Evolutionary conservation across 495 filamentous ascomycete species (phyloP).

Genomic region (Xanthoparmelia taractica): DNA sequence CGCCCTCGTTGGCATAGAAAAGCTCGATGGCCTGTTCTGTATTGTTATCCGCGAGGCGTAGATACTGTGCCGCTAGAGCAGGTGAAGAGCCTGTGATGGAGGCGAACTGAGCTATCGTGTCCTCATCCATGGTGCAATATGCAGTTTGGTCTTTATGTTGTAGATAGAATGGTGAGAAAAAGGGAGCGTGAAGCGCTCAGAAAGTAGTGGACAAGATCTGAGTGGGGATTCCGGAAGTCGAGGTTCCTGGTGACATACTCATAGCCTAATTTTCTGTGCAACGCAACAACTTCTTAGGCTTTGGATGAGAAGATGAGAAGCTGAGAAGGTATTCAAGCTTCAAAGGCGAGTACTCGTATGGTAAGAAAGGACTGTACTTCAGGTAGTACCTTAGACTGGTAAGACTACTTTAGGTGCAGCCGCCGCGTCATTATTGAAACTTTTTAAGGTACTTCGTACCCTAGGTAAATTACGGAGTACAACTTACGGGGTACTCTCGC

Average conservation of each 20-base stretch:
- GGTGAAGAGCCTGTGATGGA: slow-evolving; percentile 60
- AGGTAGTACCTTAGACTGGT: not conserved
- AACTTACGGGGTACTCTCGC: too few relatives aligned
- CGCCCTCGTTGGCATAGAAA: slow-evolving; percentile 74
- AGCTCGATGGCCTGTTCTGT: slow-evolving; percentile 80
- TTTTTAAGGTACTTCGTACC: not conserved
- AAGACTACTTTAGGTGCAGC: too few relatives aligned
- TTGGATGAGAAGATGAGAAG: not conserved
- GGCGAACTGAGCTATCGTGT: slow-evolving; percentile 50
- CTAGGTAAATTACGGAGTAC: not conserved
- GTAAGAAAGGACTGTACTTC: not conserved
- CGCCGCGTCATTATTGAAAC: not conserved
- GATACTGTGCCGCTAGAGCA: slow-evolving; percentile 65
- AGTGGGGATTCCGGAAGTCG: not conserved
- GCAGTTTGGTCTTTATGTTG: not conserved
- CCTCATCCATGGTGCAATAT: slow-evolving; percentile 57
- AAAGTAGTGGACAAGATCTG: not conserved
- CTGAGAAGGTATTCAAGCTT: not conserved
- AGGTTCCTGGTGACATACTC: not conserved
- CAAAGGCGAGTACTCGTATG: not conserved
- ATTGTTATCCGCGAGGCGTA: slow-evolving; percentile 73
- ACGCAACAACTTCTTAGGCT: not conserved
- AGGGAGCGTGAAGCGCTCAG: not conserved
- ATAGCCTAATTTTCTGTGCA: not conserved
- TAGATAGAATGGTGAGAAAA: not conserved